phyloP scores from a whole-genome alignment of 257 asterid species.

The Lithospermum erythrorhizon region DNA sequence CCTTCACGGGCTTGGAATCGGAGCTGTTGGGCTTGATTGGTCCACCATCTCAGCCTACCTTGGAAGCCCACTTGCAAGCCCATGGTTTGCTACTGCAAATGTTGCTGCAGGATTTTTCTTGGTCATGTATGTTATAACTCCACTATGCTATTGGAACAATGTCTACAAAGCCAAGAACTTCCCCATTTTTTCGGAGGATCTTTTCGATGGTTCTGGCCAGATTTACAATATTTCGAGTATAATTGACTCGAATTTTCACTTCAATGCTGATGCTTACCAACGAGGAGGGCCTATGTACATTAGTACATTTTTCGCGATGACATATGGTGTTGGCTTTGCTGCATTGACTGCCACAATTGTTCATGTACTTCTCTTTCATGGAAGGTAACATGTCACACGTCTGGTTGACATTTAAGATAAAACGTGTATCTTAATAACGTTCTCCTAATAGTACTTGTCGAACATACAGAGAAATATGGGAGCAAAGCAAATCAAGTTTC shows the following conservation, averaged over 20 bases:
- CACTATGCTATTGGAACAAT: conserved; percentile 58
- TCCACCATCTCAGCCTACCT: conserved; percentile 82
- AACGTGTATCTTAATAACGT: background rate
- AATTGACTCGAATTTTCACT: conserved; percentile 63
- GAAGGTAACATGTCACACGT: conserved; percentile 30
- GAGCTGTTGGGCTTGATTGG: conserved; percentile 95
- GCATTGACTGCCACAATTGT: conserved; percentile 86
- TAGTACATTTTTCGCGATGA: conserved; percentile 71
- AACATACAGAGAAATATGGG: conserved; percentile 57
- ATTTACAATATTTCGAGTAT: conserved; percentile 67
- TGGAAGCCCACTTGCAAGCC: conserved; percentile 97
- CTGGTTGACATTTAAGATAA: background rate
- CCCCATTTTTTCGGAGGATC: conserved; percentile 79
- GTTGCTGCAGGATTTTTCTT: conserved; percentile 73
- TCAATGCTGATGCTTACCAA: conserved; percentile 70
- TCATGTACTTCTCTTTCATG: conserved; percentile 84
- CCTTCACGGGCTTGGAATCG: conserved; percentile 81
- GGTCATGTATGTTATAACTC: conserved; percentile 57
- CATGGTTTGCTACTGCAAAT: conserved; percentile 96
- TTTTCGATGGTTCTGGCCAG: conserved; percentile 62
- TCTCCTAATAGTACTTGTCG: no score
- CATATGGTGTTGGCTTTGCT: conserved; percentile 83
- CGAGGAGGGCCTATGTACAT: conserved; percentile 74
- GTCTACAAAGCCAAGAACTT: conserved; percentile 70
- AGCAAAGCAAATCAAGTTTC: conserved; percentile 69